These are phyloP conservation scores for Picea engelmannii DNA, from an alignment of 83 land plant species.

Conservation along the genomic window DNA sequence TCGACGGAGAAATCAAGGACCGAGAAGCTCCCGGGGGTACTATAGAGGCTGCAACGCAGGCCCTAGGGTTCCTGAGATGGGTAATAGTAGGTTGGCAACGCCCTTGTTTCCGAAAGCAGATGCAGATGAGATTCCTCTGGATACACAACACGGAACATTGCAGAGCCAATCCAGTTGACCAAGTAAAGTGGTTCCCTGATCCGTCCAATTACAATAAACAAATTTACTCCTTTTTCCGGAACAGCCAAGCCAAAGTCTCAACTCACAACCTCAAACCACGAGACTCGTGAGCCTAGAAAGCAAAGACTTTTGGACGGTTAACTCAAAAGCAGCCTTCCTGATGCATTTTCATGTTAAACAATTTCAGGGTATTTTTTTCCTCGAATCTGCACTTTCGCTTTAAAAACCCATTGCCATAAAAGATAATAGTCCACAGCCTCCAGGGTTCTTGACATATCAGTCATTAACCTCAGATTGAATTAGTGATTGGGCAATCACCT, in stretches of 20 bases:
- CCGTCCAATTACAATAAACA: neutral
- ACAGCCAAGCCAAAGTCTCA: neutral
- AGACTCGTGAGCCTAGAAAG: neutral
- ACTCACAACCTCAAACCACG: constrained; percentile 1
- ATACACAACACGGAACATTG: too few relatives aligned
- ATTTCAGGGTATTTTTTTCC: neutral
- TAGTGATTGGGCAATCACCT: neutral
- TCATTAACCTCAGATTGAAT: neutral
- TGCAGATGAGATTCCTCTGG: too few relatives aligned
- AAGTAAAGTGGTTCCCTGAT: neutral
- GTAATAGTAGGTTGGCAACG: too few relatives aligned
- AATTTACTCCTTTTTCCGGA: neutral
- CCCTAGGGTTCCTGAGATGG: too few relatives aligned
- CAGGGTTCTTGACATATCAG: too few relatives aligned
- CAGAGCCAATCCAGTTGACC: neutral
- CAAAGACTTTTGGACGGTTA: neutral
- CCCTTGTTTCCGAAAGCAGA: too few relatives aligned
- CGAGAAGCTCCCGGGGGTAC: too few relatives aligned
- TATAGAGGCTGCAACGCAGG: too few relatives aligned
- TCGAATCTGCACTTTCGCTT: neutral
- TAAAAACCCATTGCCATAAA: too few relatives aligned
- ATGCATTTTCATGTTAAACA: neutral
- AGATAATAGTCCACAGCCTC: too few relatives aligned
- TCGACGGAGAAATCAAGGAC: too few relatives aligned
- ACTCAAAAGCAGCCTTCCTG: neutral